Base-by-base conservation (phyloP, 2,329 filamentous ascomycete species). In the Calonectria pteridis region DNA sequence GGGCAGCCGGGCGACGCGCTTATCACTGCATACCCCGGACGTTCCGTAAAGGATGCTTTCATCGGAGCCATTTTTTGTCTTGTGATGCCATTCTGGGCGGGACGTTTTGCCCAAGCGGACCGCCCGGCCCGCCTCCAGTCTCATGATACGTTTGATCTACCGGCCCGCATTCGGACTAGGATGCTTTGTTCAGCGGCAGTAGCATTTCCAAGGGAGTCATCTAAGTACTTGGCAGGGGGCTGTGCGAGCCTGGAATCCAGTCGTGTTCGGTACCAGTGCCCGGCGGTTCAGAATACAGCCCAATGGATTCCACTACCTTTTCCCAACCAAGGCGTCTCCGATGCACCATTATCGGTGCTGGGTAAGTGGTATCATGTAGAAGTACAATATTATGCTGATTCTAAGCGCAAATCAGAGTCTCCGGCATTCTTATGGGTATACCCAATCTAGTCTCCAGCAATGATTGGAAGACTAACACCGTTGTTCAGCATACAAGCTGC, bases 261-360 rank as follows among this genome's bases (percentile, higher is more conserved):
- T 13, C 4, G 29, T 37, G 37, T 28, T 11, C 31, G 11, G 16
- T 40, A 29, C 31, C 23, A 28, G 9, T 16, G n/a, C 26, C 18
- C 29, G 28, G 28, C 33, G 53, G 26, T 13, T 49, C n/a, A 7
- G 23, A 23, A 16, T 16, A 33, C 29, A 53, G 14, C 23, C 69
- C 18, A 33, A 73, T 73, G 68, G 23, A 55, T 16, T 29, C 20
- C n/a, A 31, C 35, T 7, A 49, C 26, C 3, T 28, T 31, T 9
- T 20, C 33, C 9, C 26, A 46, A 33, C 43, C 51, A n/a, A 51
- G 59, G 58, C 67, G 67, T 16, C 51, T 75, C 23, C 72, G 75
- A 9, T 77, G 75, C 51, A 77, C 75, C 6, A 77, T 77, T 26
- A 77, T 77, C 62, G 74, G 75, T n/a, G 74, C 74, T 26, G 75